A percentile compares a stretch with the other conserved stretches of the same genome.
These are phyloP conservation scores for Agroathelia rolfsii DNA, from an alignment of 1,284 basidiomycete genomes.

Conservation along the genomic window DNA sequence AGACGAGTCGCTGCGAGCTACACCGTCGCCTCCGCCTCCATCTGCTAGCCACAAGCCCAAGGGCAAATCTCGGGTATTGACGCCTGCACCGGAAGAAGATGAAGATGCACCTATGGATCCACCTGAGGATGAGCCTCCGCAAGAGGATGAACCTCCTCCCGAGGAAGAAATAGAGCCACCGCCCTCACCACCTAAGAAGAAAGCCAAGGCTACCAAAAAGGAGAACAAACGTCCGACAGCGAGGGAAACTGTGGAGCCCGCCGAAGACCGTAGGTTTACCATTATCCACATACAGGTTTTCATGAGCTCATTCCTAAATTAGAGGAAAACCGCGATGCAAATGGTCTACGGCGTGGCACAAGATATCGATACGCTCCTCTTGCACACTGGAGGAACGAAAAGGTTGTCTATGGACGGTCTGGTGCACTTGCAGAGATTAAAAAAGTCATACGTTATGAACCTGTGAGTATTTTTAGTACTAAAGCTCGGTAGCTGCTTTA, in stretches of 20 bases:
- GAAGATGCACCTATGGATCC: conserved; percentile 15
- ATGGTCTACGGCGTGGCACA: conserved; percentile 67
- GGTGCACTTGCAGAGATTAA: conserved; percentile 76
- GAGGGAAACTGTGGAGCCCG: conserved; percentile 12
- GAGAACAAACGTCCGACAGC: conserved; percentile 25
- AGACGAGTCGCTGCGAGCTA: conserved; percentile 4
- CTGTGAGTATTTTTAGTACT: too few species aligned
- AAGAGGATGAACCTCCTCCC: conserved; percentile 11
- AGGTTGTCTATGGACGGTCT: conserved; percentile 68
- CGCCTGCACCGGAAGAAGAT: conserved; percentile 15
- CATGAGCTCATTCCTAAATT: background rate
- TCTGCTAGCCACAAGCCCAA: conserved; percentile 11
- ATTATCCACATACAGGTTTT: background rate
- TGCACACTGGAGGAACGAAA: conserved; percentile 91
- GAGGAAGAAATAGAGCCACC: conserved; percentile 8
- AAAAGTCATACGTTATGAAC: conserved; percentile 72
- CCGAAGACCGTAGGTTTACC: conserved; percentile 16
- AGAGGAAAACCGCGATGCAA: too few species aligned
- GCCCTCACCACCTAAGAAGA: conserved; percentile 19
- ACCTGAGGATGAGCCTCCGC: conserved; percentile 12
- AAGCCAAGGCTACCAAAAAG: conserved; percentile 22
- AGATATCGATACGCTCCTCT: conserved; percentile 72
- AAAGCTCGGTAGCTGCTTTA: too few species aligned
- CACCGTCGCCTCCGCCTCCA: conserved; percentile 8
- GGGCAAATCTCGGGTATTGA: too few species aligned